phyloP scores from a whole-genome alignment of 2,329 filamentous ascomycete species.

The Phoma sp. region DNA sequence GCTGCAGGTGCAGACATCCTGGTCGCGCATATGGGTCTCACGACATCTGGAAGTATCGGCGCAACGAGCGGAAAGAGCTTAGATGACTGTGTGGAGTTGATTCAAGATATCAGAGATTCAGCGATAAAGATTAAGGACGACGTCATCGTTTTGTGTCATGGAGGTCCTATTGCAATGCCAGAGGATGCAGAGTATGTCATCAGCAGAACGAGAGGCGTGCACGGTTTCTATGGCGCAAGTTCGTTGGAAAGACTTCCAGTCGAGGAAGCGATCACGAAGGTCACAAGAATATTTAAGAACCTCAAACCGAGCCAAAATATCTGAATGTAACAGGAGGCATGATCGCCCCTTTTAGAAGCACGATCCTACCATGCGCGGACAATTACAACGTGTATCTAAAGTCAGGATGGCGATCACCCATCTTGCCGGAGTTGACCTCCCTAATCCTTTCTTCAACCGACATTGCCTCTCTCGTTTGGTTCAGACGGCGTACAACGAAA shows the following conservation, averaged over 20 bases:
- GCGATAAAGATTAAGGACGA: slow-evolving; percentile 64
- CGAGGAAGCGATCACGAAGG: slow-evolving; percentile 69
- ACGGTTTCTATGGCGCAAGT: slow-evolving; percentile 76
- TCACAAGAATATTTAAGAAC: slow-evolving; percentile 63
- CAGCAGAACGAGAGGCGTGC: slow-evolving; percentile 66
- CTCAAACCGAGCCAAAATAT: slow-evolving; percentile 19
- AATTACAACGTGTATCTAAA: not conserved
- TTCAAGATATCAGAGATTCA: slow-evolving; percentile 70
- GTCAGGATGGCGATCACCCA: not conserved
- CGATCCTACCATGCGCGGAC: too few relatives aligned
- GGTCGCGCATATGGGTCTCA: slow-evolving; percentile 74
- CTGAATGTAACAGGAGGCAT: not conserved
- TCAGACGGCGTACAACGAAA: not conserved
- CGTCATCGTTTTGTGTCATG: slow-evolving; percentile 73
- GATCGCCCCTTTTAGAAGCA: too few relatives aligned
- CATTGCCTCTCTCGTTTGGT: not conserved
- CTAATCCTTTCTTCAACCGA: not conserved
- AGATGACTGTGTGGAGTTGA: slow-evolving; percentile 68
- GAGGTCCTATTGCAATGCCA: slow-evolving; percentile 71
- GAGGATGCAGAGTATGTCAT: slow-evolving; percentile 71
- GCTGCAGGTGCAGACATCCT: slow-evolving; percentile 70
- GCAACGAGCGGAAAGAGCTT: slow-evolving; percentile 67
- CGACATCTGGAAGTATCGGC: slow-evolving; percentile 70
- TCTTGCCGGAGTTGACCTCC: not conserved
- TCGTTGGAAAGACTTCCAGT: slow-evolving; percentile 74